Conservation (phyloP, 2,329 filamentous ascomycete species). For the Aspergillus felis region DNA sequence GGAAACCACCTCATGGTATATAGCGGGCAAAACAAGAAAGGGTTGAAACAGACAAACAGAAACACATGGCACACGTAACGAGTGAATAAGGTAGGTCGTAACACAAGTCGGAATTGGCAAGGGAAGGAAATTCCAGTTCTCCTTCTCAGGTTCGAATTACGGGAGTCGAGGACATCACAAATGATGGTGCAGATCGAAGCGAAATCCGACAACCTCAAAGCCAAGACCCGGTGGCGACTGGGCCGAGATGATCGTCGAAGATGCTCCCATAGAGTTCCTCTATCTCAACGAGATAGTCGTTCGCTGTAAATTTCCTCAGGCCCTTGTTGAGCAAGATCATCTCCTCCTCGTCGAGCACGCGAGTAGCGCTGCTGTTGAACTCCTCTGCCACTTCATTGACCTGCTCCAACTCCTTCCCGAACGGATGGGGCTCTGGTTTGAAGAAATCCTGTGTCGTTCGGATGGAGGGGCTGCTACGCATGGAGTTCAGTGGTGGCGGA, state of each 20-base stretch:
- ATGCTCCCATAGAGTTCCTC: constrained; percentile 62
- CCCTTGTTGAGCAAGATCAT: constrained; percentile 65
- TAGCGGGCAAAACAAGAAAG: constrained; percentile 12
- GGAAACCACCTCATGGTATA: constrained; percentile 21
- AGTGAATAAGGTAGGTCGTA: neutral
- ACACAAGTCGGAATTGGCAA: constrained; percentile 21
- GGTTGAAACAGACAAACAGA: constrained; percentile 2
- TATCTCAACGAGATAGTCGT: constrained; percentile 82
- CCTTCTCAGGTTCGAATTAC: constrained; percentile 17
- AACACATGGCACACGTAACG: constrained; percentile 5
- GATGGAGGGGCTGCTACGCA: constrained; percentile 31
- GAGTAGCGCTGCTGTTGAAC: constrained; percentile 56
- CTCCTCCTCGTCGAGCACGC: constrained; percentile 69
- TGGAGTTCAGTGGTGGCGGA: constrained; percentile 37
- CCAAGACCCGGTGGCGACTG: constrained; percentile 36
- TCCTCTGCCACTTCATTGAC: constrained; percentile 92
- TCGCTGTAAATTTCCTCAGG: constrained; percentile 68
- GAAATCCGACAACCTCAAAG: constrained; percentile 26
- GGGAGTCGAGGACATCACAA: constrained; percentile 4
- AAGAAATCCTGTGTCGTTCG: constrained; percentile 37
- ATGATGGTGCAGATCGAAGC: neutral
- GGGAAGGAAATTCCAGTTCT: constrained; percentile 23
- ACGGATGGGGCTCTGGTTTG: constrained; percentile 58
- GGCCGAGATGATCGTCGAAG: constrained; percentile 47
- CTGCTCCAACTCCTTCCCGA: constrained; percentile 84